These are phyloP conservation scores for Pestalotiopsis sp. DNA, from an alignment of 2,329 filamentous ascomycete genomes.

Conservation along the genomic window DNA sequence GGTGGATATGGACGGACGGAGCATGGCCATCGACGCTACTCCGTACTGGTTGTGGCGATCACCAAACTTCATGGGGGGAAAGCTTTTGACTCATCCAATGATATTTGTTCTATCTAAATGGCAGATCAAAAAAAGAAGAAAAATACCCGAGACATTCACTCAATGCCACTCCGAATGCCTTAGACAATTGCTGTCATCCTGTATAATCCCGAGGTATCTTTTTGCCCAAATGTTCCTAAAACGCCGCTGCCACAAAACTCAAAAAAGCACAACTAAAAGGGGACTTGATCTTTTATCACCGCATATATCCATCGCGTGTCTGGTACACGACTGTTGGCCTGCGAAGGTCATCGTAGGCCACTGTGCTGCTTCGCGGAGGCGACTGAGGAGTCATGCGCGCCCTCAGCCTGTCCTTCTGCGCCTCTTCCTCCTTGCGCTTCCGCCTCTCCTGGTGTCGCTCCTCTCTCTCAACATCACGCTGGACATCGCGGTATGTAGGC, in stretches of 20 bases:
- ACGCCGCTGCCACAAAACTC: background rate
- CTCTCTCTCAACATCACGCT: background rate
- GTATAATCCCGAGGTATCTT: conserved; percentile 10
- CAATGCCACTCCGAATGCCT: background rate
- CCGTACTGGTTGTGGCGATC: background rate
- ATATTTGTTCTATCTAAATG: conserved; percentile 6
- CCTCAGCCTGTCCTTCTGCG: background rate
- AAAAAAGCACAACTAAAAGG: background rate
- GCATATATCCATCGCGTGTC: background rate
- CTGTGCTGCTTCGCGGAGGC: background rate
- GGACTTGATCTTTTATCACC: background rate
- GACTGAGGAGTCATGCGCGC: conserved; percentile 7
- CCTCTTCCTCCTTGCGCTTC: conserved; percentile 5
- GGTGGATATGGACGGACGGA: too few relatives aligned
- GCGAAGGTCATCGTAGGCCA: background rate
- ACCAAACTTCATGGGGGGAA: background rate
- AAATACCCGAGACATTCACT: background rate
- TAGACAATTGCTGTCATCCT: background rate
- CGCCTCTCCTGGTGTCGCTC: background rate
- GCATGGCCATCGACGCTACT: background rate
- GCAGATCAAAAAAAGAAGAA: conserved; percentile 1
- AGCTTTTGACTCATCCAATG: conserved; percentile 4
- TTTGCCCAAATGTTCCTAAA: conserved; percentile 1
- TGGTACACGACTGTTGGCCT: conserved; percentile 9
- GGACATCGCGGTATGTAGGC: background rate